These are phyloP conservation scores for Solanum acaule DNA, from an alignment of 257 asterid species.

Conservation along the genomic window DNA sequence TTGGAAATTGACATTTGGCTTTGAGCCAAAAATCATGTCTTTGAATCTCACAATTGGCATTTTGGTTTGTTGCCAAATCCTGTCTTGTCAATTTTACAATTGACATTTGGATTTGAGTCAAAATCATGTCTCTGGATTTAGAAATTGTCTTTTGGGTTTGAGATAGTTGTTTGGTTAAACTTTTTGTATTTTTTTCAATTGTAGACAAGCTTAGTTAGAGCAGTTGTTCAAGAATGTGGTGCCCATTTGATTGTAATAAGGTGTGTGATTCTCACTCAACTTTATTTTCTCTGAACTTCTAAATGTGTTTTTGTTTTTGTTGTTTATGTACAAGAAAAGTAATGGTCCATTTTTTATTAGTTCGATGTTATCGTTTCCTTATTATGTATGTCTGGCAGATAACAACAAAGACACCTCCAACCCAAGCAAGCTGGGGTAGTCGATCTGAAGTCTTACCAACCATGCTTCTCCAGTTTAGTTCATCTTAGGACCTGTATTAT, in stretches of 20 bases:
- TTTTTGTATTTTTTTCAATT: not conserved
- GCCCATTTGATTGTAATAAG: constrained; percentile 75
- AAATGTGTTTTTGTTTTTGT: not conserved
- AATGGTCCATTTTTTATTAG: not conserved
- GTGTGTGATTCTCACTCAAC: constrained; percentile 18
- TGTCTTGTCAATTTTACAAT: not conserved
- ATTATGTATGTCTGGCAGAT: not conserved
- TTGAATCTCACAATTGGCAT: not conserved
- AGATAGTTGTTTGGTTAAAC: not conserved
- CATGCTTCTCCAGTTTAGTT: not conserved
- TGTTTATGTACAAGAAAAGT: not conserved
- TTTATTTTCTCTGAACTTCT: not conserved
- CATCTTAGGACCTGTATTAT: not conserved
- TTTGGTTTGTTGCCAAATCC: not conserved
- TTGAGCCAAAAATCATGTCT: not conserved
- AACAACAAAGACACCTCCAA: not conserved
- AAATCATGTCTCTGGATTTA: not conserved
- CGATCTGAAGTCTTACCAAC: not conserved
- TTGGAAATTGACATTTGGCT: not conserved
- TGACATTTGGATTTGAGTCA: not conserved
- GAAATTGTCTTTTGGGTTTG: not conserved
- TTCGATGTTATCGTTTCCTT: not conserved
- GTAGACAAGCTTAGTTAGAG: constrained; percentile 98
- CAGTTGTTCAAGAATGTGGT: constrained; percentile 83
- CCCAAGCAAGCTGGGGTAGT: not conserved